Conservation (phyloP, 257 asterid genomes). For the Petunia secreta region DNA sequence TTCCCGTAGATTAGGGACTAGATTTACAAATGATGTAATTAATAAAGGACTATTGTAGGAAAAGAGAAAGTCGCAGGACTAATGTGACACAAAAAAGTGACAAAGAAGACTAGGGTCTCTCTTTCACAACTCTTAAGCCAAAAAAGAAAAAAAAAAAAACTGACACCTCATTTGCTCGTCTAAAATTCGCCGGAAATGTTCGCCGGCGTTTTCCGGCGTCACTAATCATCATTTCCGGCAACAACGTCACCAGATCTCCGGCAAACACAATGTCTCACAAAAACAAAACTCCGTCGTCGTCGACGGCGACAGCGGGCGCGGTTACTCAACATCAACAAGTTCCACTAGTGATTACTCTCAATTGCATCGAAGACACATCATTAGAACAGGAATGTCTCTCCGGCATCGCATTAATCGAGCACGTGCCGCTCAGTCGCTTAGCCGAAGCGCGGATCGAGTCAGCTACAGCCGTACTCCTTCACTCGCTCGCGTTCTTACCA, state of each 20-base stretch:
- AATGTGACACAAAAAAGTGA: not conserved
- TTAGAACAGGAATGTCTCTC: constrained; percentile 81
- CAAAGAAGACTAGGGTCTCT: constrained; percentile 30
- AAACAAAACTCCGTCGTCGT: constrained; percentile 33
- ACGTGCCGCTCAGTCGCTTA: constrained; percentile 87
- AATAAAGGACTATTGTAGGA: not conserved
- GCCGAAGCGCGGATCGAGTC: constrained; percentile 89
- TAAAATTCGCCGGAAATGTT: constrained; percentile 25
- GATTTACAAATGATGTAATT: not conserved
- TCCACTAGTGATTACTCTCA: constrained; percentile 82
- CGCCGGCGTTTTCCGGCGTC: constrained; percentile 4
- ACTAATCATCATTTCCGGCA: not conserved
- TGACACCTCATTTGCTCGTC: constrained; percentile 12
- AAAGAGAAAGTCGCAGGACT: constrained; percentile 18
- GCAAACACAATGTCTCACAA: constrained; percentile 57
- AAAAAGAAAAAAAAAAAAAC: not conserved
- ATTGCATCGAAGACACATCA: constrained; percentile 80
- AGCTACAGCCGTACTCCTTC: constrained; percentile 85
- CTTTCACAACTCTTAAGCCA: constrained; percentile 9
- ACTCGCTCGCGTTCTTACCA: constrained; percentile 94
- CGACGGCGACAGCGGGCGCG: not conserved
- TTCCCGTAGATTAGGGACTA: constrained; percentile 18
- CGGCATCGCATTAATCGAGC: constrained; percentile 76
- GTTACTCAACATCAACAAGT: constrained; percentile 41
- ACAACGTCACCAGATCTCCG: constrained; percentile 44